phyloP scores from a whole-genome alignment of 768 basidiomycete species.

The Tricholoma sp. region DNA sequence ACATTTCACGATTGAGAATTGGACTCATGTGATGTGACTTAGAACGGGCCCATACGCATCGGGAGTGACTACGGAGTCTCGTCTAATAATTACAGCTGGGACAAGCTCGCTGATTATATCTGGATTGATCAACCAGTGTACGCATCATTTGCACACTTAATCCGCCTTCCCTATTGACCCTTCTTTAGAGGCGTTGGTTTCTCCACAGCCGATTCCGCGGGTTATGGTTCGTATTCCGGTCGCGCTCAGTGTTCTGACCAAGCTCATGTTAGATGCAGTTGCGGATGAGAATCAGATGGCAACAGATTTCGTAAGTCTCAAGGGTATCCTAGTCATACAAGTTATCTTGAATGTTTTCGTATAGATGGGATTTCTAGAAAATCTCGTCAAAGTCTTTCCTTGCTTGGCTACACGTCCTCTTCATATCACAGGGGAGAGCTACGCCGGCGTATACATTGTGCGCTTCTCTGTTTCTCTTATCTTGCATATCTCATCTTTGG shows the following conservation, averaged over 20 bases:
- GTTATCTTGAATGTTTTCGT: slow-evolving; percentile 2
- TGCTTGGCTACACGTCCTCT: slow-evolving; percentile 61
- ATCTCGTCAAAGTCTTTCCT: slow-evolving; percentile 73
- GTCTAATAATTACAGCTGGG: slow-evolving; percentile 54
- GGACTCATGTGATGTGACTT: background rate
- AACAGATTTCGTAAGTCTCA: slow-evolving; percentile 41
- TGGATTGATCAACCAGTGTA: slow-evolving; percentile 75
- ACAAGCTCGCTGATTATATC: slow-evolving; percentile 56
- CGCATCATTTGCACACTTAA: background rate
- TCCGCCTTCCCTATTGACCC: slow-evolving; percentile 1
- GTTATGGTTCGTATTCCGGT: slow-evolving; percentile 42
- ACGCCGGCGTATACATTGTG: slow-evolving; percentile 69
- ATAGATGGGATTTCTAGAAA: slow-evolving; percentile 67
- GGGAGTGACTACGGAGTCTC: slow-evolving; percentile 43
- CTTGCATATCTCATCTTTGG: background rate
- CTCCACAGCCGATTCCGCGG: slow-evolving; percentile 56
- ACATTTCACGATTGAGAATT: background rate
- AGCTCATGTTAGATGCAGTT: slow-evolving; percentile 27
- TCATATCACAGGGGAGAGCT: slow-evolving; percentile 68
- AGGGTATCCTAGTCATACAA: background rate
- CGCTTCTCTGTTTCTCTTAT: slow-evolving; percentile 13
- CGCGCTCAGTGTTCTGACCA: background rate
- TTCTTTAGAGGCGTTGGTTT: slow-evolving; percentile 50
- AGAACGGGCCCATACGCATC: slow-evolving; percentile 71
- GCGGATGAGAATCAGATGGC: slow-evolving; percentile 64